A percentile compares a stretch with the other conserved stretches of the same genome.
Conservation (phyloP, 768 basidiomycete species). For the Rhizopogon vinicolor region DNA sequence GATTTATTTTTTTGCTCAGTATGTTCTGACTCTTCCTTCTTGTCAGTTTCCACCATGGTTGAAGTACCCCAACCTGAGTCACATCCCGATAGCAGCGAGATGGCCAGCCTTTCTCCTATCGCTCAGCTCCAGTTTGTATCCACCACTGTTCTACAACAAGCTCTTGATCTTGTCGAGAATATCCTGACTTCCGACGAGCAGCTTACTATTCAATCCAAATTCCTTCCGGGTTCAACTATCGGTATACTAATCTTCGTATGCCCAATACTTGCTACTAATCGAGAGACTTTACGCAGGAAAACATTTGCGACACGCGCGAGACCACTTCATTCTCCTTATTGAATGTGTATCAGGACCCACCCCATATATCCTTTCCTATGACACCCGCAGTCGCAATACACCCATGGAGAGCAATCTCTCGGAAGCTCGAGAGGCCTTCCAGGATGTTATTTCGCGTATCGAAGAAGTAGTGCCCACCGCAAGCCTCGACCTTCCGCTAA, state of each 20-base stretch:
- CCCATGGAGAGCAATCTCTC: conserved; percentile 73
- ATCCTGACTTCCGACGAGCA: conserved; percentile 65
- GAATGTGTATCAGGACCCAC: conserved; percentile 44
- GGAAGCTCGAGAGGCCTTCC: conserved; percentile 54
- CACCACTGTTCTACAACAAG: conserved; percentile 64
- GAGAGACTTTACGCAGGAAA: conserved; percentile 50
- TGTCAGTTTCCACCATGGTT: conserved; percentile 19
- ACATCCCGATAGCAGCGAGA: conserved; percentile 8
- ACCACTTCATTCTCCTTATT: conserved; percentile 71
- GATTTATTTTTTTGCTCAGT: too few species aligned
- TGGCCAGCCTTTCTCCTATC: conserved; percentile 28
- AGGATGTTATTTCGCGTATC: conserved; percentile 51
- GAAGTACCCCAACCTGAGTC: conserved; percentile 4
- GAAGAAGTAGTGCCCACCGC: conserved; percentile 43
- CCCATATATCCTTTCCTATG: conserved; percentile 65
- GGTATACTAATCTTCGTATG: conserved; percentile 37
- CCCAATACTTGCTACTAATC: neutral
- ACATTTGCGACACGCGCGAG: conserved; percentile 80
- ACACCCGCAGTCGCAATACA: conserved; percentile 70
- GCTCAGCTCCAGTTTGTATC: conserved; percentile 63
- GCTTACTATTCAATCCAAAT: conserved; percentile 62
- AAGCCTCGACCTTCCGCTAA: conserved; percentile 54
- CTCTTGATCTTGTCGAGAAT: conserved; percentile 65
- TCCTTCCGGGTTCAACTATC: conserved; percentile 84
- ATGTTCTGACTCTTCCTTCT: neutral